Evolutionary conservation across 1,284 basidiomycete species (phyloP).

Genomic region (Sanghuangporus baumii): DNA sequence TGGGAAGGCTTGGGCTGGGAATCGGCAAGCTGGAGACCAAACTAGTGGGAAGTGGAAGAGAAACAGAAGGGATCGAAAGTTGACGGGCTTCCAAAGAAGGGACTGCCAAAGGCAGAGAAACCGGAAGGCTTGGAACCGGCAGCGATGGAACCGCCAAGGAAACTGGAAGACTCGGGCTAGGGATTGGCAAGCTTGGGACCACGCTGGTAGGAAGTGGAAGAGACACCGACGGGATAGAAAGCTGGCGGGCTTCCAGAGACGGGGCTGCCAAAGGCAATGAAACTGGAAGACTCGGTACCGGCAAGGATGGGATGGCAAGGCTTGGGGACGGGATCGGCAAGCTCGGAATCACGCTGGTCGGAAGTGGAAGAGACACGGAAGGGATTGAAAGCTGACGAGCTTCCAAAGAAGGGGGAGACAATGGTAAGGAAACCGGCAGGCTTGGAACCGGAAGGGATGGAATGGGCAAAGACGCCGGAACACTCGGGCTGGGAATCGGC

Average conservation of each 20-base stretch:
- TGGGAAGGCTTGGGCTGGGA: not conserved
- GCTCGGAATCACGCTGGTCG: not conserved
- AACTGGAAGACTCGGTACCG: not conserved
- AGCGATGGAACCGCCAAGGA: not conserved
- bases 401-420: not conserved
- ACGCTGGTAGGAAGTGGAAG: not conserved
- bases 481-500: not conserved
- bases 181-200: not conserved
- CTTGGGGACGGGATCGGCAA: not conserved
- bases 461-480: no score
- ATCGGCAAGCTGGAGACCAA: not conserved
- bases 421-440: not conserved
- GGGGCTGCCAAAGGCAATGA: not conserved
- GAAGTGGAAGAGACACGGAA: not conserved
- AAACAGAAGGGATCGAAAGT: not conserved
- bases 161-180: not conserved
- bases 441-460: not conserved
- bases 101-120: not conserved
- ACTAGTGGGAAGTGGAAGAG: not conserved
- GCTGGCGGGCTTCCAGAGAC: not conserved
- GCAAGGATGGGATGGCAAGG: not conserved
- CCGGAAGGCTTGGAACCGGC: not conserved
- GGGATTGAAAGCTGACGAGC: not conserved
- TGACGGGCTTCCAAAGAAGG: not conserved
- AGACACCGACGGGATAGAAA: not conserved